phyloP scores from a whole-genome alignment of 177 flowering plant species.

The Vitis hybrid region DNA sequence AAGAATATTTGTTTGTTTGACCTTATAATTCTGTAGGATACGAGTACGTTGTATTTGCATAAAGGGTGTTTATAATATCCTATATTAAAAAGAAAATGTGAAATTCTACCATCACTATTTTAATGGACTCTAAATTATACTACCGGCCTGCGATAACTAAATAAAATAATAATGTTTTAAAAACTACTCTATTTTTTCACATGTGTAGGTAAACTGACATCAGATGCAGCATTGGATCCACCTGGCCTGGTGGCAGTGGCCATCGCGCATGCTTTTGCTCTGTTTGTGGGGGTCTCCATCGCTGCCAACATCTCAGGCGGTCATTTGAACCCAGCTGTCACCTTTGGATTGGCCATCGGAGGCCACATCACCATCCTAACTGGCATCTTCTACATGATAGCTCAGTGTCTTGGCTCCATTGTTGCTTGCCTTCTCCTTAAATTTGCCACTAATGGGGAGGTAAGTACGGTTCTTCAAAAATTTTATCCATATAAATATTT shows the following conservation, averaged over 20 bases:
- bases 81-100: too few species aligned
- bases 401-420: slow-evolving; percentile 68
- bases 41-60: accelerated
- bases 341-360: slow-evolving; percentile 72
- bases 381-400: slow-evolving; percentile 70
- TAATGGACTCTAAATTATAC: too few species aligned
- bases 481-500: neutral
- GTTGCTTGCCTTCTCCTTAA: slow-evolving; percentile 71
- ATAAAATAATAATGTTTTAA: too few species aligned
- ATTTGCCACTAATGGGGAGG: slow-evolving; percentile 54
- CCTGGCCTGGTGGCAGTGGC: slow-evolving; percentile 79
- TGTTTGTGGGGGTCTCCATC: slow-evolving; percentile 73
- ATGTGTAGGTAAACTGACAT: slow-evolving; percentile 50
- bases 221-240: slow-evolving; percentile 64
- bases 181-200: too few species aligned
- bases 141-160: too few species aligned
- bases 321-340: slow-evolving; percentile 79
- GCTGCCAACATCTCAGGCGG: slow-evolving; percentile 89
- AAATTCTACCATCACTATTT: too few species aligned
- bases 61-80: accelerated
- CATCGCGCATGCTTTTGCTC: slow-evolving; percentile 73
- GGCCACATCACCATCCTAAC: slow-evolving; percentile 73
- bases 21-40: accelerated
- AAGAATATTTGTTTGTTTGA: too few species aligned
- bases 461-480: slow-evolving; percentile 4